These are phyloP conservation scores for Bryoglossum gracile DNA, from an alignment of 495 filamentous ascomycete genomes.

Conservation along the genomic window DNA sequence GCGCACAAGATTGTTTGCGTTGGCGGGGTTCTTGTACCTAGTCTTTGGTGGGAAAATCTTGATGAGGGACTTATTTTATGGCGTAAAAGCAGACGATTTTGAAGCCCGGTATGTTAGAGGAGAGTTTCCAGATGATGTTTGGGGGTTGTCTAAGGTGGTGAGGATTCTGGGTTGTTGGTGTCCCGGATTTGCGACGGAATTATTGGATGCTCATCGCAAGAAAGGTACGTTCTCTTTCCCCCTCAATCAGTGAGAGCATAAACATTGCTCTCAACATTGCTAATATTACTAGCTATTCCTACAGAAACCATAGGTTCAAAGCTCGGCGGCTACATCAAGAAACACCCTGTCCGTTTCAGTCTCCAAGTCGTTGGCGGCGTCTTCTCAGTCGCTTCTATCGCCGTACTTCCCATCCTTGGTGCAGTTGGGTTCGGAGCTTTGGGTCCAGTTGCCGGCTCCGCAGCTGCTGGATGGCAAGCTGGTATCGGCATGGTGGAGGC, in stretches of 20 bases:
- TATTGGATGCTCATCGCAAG: not conserved
- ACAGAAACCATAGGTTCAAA: too few species aligned
- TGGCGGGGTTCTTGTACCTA: constrained; percentile 3
- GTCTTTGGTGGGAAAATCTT: constrained; percentile 2
- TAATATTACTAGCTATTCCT: too few species aligned
- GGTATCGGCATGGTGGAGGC: constrained; percentile 20
- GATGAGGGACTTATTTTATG: not conserved
- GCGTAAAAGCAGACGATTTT: not conserved
- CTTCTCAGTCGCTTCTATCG: not conserved
- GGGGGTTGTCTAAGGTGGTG: not conserved
- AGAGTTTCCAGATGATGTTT: constrained; percentile 6
- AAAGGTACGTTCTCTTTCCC: constrained; percentile 5
- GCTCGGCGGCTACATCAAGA: not conserved
- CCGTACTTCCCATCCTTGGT: constrained; percentile 2
- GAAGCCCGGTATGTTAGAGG: not conserved
- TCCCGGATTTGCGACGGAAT: constrained; percentile 3
- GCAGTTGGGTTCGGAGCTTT: constrained; percentile 3
- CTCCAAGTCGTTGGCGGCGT: constrained; percentile 6
- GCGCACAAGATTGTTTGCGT: not conserved
- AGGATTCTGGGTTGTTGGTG: constrained; percentile 7
- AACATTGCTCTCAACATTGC: too few species aligned
- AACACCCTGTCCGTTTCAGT: constrained; percentile 5
- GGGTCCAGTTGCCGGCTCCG: constrained; percentile 4
- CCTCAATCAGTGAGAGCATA: too few species aligned
- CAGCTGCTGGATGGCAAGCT: constrained; percentile 14